phyloP scores from a whole-genome alignment of 2,329 filamentous ascomycete genomes.

The Neofusicoccum kwambonambiense region DNA sequence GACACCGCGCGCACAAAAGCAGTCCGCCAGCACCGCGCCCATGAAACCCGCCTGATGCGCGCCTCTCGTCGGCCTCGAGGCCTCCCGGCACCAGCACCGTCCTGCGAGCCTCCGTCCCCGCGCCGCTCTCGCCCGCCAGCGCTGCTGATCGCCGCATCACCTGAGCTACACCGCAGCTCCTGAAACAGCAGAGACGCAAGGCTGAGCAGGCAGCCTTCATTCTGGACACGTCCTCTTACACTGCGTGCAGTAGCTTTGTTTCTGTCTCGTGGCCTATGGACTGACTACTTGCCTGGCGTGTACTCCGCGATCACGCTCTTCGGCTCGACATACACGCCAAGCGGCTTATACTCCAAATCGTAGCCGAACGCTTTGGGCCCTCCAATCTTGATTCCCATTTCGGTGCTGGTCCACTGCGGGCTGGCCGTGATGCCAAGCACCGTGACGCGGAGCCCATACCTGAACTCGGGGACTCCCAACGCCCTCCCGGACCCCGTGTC shows the following conservation, averaged over 20 bases:
- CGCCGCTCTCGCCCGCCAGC: neutral
- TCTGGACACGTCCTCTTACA: neutral
- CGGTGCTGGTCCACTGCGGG: conserved; percentile 16
- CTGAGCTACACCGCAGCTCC: neutral
- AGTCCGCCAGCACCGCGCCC: neutral
- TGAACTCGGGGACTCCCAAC: conserved; percentile 17
- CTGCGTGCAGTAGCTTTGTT: neutral
- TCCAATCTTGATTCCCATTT: conserved; percentile 7
- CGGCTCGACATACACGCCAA: conserved; percentile 17
- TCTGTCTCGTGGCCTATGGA: neutral
- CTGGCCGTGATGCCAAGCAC: conserved; percentile 18
- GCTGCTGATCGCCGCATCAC: neutral
- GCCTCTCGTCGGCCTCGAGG: neutral
- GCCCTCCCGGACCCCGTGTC: conserved; percentile 14
- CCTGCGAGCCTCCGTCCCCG: too few species aligned
- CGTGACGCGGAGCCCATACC: conserved; percentile 15
- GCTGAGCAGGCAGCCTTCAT: neutral
- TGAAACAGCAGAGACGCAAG: conserved; percentile 1
- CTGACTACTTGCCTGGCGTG: neutral
- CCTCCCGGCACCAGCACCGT: neutral
- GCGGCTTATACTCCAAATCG: conserved; percentile 12
- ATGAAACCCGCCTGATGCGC: neutral
- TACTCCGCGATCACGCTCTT: conserved; percentile 19
- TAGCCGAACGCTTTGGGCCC: conserved; percentile 18
- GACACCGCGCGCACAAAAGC: neutral